These are phyloP conservation scores for Ilex aquifolium DNA, from an alignment of 257 asterid species.

Conservation along the genomic window DNA sequence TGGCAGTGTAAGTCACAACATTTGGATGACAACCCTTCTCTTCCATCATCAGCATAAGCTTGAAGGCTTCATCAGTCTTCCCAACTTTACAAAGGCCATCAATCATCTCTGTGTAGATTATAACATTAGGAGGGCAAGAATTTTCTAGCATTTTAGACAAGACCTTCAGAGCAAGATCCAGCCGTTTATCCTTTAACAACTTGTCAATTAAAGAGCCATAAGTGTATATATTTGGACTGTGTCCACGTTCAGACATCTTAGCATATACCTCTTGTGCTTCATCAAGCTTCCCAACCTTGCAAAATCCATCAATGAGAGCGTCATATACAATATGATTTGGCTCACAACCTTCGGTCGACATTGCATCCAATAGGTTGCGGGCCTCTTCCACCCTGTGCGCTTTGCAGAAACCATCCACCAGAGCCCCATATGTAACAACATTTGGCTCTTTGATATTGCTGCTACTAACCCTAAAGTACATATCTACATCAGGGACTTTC, in stretches of 20 bases:
- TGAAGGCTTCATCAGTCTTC: conserved; percentile 81
- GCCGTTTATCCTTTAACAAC: conserved; percentile 76
- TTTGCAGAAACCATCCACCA: conserved; percentile 94
- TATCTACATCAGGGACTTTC: conserved; percentile 44
- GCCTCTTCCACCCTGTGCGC: conserved; percentile 78
- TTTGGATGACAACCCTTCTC: conserved; percentile 89
- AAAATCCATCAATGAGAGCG: conserved; percentile 89
- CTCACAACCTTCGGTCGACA: conserved; percentile 57
- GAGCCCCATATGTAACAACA: conserved; percentile 78
- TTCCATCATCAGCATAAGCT: conserved; percentile 90
- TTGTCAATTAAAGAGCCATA: conserved; percentile 80
- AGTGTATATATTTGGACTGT: conserved; percentile 61
- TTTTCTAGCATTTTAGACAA: conserved; percentile 79
- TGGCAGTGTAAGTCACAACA: conserved; percentile 92
- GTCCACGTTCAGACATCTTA: conserved; percentile 71
- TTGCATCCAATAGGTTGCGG: conserved; percentile 59
- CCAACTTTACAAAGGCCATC: conserved; percentile 94
- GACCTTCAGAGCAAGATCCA: conserved; percentile 83
- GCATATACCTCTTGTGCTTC: conserved; percentile 85
- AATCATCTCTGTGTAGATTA: conserved; percentile 80
- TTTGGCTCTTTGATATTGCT: conserved; percentile 52
- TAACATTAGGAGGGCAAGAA: conserved; percentile 79
- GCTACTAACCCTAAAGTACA: conserved; percentile 48
- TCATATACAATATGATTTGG: conserved; percentile 80
- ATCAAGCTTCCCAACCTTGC: conserved; percentile 86